Base-by-base conservation (phyloP, 2,329 filamentous ascomycete genomes). In the Trichocomaceae sp. region DNA sequence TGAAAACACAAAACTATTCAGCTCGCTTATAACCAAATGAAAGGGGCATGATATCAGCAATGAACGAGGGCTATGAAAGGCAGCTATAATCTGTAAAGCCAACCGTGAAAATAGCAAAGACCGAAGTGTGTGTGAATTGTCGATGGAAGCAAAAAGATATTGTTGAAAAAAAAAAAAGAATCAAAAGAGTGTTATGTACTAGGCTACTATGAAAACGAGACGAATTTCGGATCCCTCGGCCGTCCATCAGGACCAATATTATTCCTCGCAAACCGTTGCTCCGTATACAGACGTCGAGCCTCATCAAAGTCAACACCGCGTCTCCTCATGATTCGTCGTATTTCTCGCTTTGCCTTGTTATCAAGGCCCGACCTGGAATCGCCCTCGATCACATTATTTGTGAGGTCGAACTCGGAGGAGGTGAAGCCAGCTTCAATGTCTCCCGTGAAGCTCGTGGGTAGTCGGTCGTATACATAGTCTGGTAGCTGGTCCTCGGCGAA, bases 181-280 rank as follows among this genome's bases (percentile, higher is more conserved):
- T 29, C 4, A 41, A 2, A 13, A 41, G n/a, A 29, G 17, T 19
- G n/a, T n/a, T n/a, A n/a, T n/a, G n/a, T n/a, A n/a, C n/a, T n/a
- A n/a, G n/a, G n/a, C n/a, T n/a, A 3, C 79, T 67, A 87, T 57
- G 85, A 88, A 73, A 97, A 97, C 68, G 88, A 95, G 57, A 97
- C 90, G 68, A 96, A 95, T 77, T 96, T 96, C 59, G 91, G 90
- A 76, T 97, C 92, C 68, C 84, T 81, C 59, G 93, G 93, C 63
- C 85, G 76, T 4, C 93, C 93, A 72, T 99, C 93, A 5, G 87
- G 80, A 1, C 85, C 90, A 68, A 99, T 96, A 50, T 88, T 88
- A 65, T 95, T 89, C 68, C 85, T 90, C 68, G 83, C 84, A 74
- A 99, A 96, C 56, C 85, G 79, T 64, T 87, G 83, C 75, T 96